Percentiles rank a stretch among this genome's conserved stretches.
phyloP scores from a whole-genome alignment of 2,329 filamentous ascomycete species.

The Gnomoniopsis smithogilvyi region DNA sequence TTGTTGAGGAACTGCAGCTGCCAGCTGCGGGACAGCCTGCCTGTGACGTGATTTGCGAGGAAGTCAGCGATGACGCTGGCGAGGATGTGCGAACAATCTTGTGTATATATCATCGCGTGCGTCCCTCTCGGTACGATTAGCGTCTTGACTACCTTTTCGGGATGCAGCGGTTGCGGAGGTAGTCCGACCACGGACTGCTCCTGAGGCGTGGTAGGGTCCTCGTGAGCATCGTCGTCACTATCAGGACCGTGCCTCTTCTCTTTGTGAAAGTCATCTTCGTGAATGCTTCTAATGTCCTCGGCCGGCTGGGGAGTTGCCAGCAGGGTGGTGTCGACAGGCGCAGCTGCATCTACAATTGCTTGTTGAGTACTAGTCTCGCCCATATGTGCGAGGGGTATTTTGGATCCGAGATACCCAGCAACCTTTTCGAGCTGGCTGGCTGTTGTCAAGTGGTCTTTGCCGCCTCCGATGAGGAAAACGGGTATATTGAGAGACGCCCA shows the following conservation, averaged over 20 bases:
- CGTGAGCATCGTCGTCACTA: conserved; percentile 34
- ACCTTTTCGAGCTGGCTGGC: conserved; percentile 69
- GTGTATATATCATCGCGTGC: conserved; percentile 81
- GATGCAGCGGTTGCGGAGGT: conserved; percentile 46
- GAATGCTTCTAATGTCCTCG: conserved; percentile 35
- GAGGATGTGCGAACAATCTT: conserved; percentile 69
- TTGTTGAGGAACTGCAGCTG: conserved; percentile 85
- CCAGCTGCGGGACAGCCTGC: conserved; percentile 80
- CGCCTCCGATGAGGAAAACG: conserved; percentile 74
- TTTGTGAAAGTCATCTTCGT: conserved; percentile 34
- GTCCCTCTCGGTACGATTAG: conserved; percentile 71
- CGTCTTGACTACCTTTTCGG: conserved; percentile 59
- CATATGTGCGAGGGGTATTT: conserved; percentile 17
- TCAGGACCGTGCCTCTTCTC: conserved; percentile 17
- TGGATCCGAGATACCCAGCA: conserved; percentile 34
- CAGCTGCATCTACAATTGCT: conserved; percentile 44
- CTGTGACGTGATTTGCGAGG: conserved; percentile 69
- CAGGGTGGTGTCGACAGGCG: conserved; percentile 40
- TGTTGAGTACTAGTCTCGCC: conserved; percentile 17
- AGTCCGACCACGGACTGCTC: conserved; percentile 38
- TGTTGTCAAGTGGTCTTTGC: conserved; percentile 74
- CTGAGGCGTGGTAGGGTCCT: conserved; percentile 45
- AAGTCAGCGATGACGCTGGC: conserved; percentile 83
- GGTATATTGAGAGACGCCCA: conserved; percentile 75
- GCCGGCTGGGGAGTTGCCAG: conserved; percentile 20